These are phyloP conservation scores for Pseudogymnoascus sp. DNA, from an alignment of 2,329 filamentous ascomycete species.

Conservation along the genomic window DNA sequence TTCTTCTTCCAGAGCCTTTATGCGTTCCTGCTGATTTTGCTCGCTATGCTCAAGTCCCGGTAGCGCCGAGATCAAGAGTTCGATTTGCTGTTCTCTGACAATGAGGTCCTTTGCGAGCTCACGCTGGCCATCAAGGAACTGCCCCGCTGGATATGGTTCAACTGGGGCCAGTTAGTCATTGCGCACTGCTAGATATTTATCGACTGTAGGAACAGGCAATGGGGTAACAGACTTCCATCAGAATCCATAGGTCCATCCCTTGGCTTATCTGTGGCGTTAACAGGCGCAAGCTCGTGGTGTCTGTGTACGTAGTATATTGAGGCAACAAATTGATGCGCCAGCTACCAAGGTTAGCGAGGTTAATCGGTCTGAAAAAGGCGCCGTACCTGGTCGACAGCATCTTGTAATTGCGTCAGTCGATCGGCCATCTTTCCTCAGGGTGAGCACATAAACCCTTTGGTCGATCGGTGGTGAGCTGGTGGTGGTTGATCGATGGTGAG, in stretches of 20 bases:
- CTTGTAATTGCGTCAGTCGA: conserved; percentile 73
- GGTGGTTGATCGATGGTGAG: neutral
- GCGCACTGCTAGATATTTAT: neutral
- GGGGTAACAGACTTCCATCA: conserved; percentile 15
- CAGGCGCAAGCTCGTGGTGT: conserved; percentile 57
- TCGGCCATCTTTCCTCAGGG: conserved; percentile 49
- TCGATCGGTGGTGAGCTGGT: neutral
- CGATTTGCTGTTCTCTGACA: conserved; percentile 75
- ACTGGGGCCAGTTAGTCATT: conserved; percentile 33
- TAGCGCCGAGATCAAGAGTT: conserved; percentile 63
- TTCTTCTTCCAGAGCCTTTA: conserved; percentile 57
- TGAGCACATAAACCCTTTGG: neutral
- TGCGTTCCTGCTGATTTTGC: conserved; percentile 61
- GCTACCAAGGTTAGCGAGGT: conserved; percentile 33
- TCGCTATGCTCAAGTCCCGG: conserved; percentile 74
- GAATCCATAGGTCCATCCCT: conserved; percentile 45
- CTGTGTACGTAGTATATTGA: conserved; percentile 57
- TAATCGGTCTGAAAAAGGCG: neutral
- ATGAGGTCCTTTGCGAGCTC: conserved; percentile 71
- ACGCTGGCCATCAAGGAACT: conserved; percentile 57
- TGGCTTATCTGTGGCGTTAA: conserved; percentile 50
- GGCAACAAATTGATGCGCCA: conserved; percentile 60
- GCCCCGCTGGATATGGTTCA: conserved; percentile 51
- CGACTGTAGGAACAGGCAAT: conserved; percentile 16
- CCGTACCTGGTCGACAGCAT: conserved; percentile 70